phyloP scores from a whole-genome alignment of 2,329 filamentous ascomycete genomes.

The Ophiostoma himal-ulmi region DNA sequence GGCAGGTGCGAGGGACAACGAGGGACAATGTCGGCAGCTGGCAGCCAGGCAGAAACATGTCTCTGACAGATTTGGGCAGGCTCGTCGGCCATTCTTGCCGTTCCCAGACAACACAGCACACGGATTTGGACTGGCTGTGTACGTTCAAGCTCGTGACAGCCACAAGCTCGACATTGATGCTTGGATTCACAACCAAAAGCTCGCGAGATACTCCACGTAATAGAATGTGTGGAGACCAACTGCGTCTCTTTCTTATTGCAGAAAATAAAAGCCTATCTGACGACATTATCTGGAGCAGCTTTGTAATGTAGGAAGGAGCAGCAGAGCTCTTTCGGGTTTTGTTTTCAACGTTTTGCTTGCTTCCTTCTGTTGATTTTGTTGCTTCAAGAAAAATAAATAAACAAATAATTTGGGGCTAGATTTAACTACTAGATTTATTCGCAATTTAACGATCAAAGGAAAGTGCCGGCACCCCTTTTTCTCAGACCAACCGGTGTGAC shows the following conservation, averaged over 20 bases:
- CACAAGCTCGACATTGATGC: neutral
- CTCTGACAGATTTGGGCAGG: neutral
- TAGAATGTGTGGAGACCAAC: neutral
- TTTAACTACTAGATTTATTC: neutral
- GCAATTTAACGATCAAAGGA: neutral
- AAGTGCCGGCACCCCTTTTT: neutral
- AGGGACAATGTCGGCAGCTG: neutral
- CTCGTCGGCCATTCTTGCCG: neutral
- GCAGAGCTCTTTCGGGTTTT: neutral
- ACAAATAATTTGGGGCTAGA: neutral
- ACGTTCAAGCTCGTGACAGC: neutral
- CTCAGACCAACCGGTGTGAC: neutral
- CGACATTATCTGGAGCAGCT: neutral
- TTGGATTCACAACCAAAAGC: neutral
- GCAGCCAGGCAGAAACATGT: neutral
- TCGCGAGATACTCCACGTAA: neutral
- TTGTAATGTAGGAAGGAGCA: neutral
- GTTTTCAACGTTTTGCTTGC: neutral
- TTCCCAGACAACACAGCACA: neutral
- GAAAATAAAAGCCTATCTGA: neutral
- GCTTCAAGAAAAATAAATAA: neutral
- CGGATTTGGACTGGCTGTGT: neutral
- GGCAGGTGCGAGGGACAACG: constrained; percentile 6
- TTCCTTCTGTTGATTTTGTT: neutral
- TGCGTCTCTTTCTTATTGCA: neutral